Evolutionary conservation across 2,329 filamentous ascomycete genomes (phyloP).

Genomic region (Fusarium phyllophilum): DNA sequence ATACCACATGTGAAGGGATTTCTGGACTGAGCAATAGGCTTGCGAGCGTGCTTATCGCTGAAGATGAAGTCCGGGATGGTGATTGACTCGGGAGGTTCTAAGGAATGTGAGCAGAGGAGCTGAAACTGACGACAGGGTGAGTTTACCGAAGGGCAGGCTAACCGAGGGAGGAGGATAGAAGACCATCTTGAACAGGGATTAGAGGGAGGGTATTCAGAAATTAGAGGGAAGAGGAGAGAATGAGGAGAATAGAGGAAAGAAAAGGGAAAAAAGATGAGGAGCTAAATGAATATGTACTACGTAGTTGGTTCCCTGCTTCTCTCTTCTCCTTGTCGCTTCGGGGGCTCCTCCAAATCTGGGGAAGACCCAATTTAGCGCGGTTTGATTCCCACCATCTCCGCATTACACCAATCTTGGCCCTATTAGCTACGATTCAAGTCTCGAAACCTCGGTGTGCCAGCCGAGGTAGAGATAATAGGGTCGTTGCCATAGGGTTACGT

Average conservation of each 20-base stretch:
- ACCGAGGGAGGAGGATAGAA: conserved; percentile 72
- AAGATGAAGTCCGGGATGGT: conserved; percentile 81
- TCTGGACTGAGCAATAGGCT: conserved; percentile 68
- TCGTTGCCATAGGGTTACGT: background rate
- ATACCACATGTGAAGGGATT: conserved; percentile 83
- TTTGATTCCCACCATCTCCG: conserved; percentile 20
- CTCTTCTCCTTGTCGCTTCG: background rate
- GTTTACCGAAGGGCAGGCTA: conserved; percentile 63
- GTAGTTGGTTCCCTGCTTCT: background rate
- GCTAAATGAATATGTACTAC: conserved; percentile 26
- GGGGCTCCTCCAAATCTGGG: conserved; percentile 21
- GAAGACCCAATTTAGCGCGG: conserved; percentile 26
- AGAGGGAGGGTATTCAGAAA: background rate
- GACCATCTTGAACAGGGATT: conserved; percentile 52
- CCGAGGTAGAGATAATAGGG: background rate
- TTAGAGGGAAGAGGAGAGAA: background rate
- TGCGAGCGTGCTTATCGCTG: conserved; percentile 75
- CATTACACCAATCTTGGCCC: conserved; percentile 11
- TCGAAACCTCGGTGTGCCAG: conserved; percentile 5
- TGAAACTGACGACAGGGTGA: background rate
- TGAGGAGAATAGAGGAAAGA: background rate
- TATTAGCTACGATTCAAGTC: background rate
- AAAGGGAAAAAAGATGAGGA: background rate
- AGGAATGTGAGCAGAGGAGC: background rate
- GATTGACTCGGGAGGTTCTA: conserved; percentile 76